phyloP scores from a whole-genome alignment of 2,329 filamentous ascomycete genomes.

The Ceratocystis harringtonii region DNA sequence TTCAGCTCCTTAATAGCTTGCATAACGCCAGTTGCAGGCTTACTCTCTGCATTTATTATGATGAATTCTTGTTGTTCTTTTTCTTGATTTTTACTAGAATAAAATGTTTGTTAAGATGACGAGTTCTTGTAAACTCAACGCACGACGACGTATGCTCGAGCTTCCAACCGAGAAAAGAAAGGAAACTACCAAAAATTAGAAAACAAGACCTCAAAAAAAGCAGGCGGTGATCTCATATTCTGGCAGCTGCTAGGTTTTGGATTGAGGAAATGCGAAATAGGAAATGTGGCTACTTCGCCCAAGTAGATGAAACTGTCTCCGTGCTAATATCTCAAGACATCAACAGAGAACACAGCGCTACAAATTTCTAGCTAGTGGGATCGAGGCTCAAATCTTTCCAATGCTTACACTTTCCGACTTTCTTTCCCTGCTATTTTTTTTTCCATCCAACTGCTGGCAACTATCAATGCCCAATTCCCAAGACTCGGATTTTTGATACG shows the following conservation, averaged over 20 bases:
- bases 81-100: not conserved
- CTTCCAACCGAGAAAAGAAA: not conserved
- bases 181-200: not conserved
- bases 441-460: not conserved
- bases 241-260: not conserved
- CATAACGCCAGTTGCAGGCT: not conserved
- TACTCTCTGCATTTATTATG: not conserved
- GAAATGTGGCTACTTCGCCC: not conserved
- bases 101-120: not conserved
- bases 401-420: not conserved
- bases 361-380: not conserved
- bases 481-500: not conserved
- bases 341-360: not conserved
- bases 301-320: not conserved
- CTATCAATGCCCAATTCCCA: not conserved
- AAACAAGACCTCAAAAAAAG: too few relatives aligned
- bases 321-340: not conserved
- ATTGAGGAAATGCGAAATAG: not conserved
- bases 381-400: not conserved
- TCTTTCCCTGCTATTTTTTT: not conserved
- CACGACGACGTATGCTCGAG: not conserved
- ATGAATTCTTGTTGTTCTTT: too few relatives aligned
- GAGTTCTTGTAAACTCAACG: not conserved
- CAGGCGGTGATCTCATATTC: not conserved
- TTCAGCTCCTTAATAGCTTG: not conserved